A percentile compares a stretch with the other conserved stretches of the same genome.
Evolutionary conservation across 2,329 filamentous ascomycete genomes (phyloP).

Genomic region (Pestalotiopsis sp.): DNA sequence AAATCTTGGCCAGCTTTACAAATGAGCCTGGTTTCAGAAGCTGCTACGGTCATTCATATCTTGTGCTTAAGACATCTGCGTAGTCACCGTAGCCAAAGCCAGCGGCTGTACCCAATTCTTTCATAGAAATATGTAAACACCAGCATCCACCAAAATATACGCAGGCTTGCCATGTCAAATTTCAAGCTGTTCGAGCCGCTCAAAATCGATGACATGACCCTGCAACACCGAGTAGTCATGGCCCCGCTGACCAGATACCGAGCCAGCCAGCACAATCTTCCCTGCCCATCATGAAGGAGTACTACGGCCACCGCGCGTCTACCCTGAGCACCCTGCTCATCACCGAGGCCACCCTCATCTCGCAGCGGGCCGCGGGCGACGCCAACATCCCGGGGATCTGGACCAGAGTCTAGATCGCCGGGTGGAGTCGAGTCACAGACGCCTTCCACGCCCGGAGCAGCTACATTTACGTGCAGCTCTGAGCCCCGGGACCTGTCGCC

Average conservation of each 20-base stretch:
- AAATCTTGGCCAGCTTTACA: not conserved
- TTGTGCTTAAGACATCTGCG: not conserved
- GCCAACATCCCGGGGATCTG: constrained; percentile 56
- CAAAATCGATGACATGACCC: constrained; percentile 24
- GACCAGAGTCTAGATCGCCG: constrained; percentile 51
- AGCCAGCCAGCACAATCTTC: constrained; percentile 43
- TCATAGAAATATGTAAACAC: not conserved
- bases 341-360: constrained; percentile 57
- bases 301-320: constrained; percentile 30
- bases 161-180: constrained; percentile 17
- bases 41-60: no score
- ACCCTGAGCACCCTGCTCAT: constrained; percentile 47
- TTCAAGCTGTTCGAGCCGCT: constrained; percentile 29
- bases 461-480: constrained; percentile 62
- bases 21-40: not conserved
- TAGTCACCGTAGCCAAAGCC: not conserved
- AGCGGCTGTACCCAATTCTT: not conserved
- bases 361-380: constrained; percentile 44
- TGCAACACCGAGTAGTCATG: constrained; percentile 37
- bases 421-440: constrained; percentile 60
- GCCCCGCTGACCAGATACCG: constrained; percentile 57
- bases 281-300: constrained; percentile 35
- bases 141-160: not conserved
- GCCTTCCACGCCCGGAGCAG: constrained; percentile 62
- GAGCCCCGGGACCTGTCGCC: constrained; percentile 58